These are phyloP conservation scores for Mesostigma viride DNA, from an alignment of 139 green algal genomes.

Conservation along the genomic window DNA sequence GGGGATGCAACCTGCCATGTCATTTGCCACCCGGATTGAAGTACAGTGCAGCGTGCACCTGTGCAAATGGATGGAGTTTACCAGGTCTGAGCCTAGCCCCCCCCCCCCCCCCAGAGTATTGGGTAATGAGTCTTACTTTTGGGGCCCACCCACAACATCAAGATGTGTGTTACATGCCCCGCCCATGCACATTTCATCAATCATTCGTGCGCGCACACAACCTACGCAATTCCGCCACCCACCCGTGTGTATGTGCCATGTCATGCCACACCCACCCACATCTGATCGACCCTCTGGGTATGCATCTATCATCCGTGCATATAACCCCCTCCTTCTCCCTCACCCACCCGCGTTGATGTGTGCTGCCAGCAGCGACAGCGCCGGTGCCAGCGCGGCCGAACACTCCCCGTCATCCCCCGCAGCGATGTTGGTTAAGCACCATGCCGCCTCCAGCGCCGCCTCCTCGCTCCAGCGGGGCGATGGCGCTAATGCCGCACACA, in stretches of 20 bases:
- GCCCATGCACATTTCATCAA: too few species aligned
- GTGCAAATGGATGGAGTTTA: too few species aligned
- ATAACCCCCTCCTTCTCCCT: background rate
- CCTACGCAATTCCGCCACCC: too few species aligned
- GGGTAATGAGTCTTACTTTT: too few species aligned
- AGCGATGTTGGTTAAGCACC: slow-evolving; percentile 31
- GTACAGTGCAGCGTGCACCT: too few species aligned
- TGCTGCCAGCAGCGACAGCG: slow-evolving; percentile 9
- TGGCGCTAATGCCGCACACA: slow-evolving; percentile 2
- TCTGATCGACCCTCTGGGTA: background rate
- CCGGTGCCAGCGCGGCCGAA: background rate
- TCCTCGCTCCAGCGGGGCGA: background rate
- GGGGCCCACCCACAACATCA: too few species aligned
- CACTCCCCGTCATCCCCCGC: background rate
- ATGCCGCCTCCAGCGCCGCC: slow-evolving; percentile 23
- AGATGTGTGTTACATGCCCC: too few species aligned
- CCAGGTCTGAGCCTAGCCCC: too few species aligned
- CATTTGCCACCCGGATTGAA: too few species aligned
- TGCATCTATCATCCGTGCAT: slow-evolving; percentile 1
- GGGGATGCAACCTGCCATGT: too few species aligned
- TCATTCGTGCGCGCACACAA: too few species aligned
- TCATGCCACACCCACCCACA: background rate
- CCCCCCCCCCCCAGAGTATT: too few species aligned
- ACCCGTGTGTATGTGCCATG: background rate
- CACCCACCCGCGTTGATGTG: slow-evolving; percentile 11